A percentile compares a stretch with the other conserved stretches of the same genome.
These are phyloP conservation scores for Agrocybe pediades DNA, from an alignment of 768 basidiomycete genomes.

Conservation along the genomic window DNA sequence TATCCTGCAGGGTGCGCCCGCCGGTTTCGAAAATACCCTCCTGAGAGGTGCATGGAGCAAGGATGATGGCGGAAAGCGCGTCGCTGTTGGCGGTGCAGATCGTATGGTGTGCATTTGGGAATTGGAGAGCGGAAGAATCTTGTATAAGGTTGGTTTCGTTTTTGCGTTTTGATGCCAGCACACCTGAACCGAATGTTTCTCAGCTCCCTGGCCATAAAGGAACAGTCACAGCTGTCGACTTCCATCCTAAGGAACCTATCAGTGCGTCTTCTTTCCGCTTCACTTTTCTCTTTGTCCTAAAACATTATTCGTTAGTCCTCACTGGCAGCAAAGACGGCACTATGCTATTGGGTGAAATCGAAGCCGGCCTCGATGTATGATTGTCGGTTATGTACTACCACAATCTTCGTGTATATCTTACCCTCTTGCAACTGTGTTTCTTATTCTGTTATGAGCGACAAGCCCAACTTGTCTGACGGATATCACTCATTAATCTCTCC, in stretches of 20 bases:
- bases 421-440: too few species aligned
- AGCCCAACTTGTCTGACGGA: too few species aligned
- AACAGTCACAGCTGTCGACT: constrained; percentile 93
- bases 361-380: constrained; percentile 56
- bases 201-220: constrained; percentile 96
- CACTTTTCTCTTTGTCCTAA: not conserved
- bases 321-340: constrained; percentile 93
- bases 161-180: not conserved
- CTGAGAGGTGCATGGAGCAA: constrained; percentile 87
- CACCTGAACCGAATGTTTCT: not conserved
- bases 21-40: constrained; percentile 91
- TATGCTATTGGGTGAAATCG: constrained; percentile 90
- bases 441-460: too few species aligned
- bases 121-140: constrained; percentile 70
- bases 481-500: not conserved
- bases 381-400: not conserved
- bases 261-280: constrained; percentile 51
- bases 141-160: constrained; percentile 67
- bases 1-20: constrained; percentile 78
- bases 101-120: constrained; percentile 88
- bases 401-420: not conserved
- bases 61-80: constrained; percentile 78
- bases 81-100: constrained; percentile 89
- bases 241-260: constrained; percentile 95
- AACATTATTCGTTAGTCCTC: constrained; percentile 56